Evolutionary conservation across 371 early-diverging fungal species (phyloP), one percentile per base, ranked within the genome.

Genomic region (Rhizopus sp.): DNA sequence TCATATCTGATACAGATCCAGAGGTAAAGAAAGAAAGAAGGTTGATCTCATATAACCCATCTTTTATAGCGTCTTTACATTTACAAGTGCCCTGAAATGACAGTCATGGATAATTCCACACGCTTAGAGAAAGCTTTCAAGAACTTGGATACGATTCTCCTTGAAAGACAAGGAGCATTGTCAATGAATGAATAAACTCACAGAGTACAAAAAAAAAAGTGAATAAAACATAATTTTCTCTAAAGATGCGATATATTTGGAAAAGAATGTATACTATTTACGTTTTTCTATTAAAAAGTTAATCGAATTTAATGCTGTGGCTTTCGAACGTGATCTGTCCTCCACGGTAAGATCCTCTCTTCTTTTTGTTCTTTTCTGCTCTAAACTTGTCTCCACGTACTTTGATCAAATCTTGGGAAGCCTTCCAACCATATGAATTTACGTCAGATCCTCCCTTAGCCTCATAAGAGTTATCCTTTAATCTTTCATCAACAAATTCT

Each of bases 311-410:
- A 80, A 94, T 93, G 29, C 94, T 94, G 66, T 93, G 88, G 37
- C 90, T 87, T 46, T 72, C 81, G 57, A 88, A 82, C 55, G 92
- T 87, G 53, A 98, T 98, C 52, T 75, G 76, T 29, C 98, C 98
- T 32, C 98, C 98, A 50, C 90, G 84, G 79, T 97, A 98, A 35
- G 91, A 87, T 8, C 98, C 98, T 45, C 92, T 83, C 90, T 98
- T 98, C 84, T 97, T 97, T 83, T 97, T 97, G 68, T 93, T 93
- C 87, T 98, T 98, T 62, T 95, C 97, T 8, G 89, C 88, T 39
- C 93, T 84, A 83, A 98, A 98, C 29, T 89, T 91, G 73, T 95
- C 95, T 39, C 99, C 99, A 35, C 92, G 80, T 5, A 91, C 93
- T 39, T 88, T 89, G 55, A 93, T 88, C 62, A 98, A 81, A 59